Conservation (phyloP, 495 filamentous ascomycete species). For the Daldinia concentrica region DNA sequence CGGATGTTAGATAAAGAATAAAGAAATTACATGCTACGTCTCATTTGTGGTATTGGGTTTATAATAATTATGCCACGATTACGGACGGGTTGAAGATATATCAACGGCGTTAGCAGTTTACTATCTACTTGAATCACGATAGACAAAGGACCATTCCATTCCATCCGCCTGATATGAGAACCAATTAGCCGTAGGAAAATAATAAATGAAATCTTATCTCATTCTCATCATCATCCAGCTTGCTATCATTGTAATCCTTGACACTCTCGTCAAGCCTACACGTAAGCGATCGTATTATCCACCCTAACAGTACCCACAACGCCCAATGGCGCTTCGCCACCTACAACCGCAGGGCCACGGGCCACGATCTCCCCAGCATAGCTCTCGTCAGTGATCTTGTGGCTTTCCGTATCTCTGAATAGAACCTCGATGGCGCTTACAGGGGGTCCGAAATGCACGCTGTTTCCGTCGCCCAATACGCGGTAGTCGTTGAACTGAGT, state of each 20-base stretch:
- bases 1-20: not conserved
- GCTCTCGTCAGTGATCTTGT: constrained; percentile 68
- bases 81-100: not conserved
- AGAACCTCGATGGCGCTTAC: constrained; percentile 81
- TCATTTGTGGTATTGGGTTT: not conserved
- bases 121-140: constrained; percentile 2
- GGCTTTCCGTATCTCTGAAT: constrained; percentile 65
- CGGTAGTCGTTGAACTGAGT: constrained; percentile 90
- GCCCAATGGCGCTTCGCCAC: constrained; percentile 66
- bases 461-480: constrained; percentile 58
- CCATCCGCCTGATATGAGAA: not conserved
- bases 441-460: constrained; percentile 83
- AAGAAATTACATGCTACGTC: not conserved
- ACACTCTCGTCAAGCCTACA: constrained; percentile 22
- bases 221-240: not conserved
- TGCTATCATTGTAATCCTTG: not conserved
- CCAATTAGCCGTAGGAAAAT: not conserved
- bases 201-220: not conserved
- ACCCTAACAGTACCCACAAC: constrained; percentile 63
- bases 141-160: not conserved
- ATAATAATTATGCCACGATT: not conserved
- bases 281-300: constrained; percentile 64
- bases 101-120: not conserved
- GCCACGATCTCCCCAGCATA: constrained; percentile 73
- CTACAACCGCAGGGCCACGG: constrained; percentile 72